Conservation (phyloP, 495 filamentous ascomycete species). For the Aspergillus asperescens region DNA sequence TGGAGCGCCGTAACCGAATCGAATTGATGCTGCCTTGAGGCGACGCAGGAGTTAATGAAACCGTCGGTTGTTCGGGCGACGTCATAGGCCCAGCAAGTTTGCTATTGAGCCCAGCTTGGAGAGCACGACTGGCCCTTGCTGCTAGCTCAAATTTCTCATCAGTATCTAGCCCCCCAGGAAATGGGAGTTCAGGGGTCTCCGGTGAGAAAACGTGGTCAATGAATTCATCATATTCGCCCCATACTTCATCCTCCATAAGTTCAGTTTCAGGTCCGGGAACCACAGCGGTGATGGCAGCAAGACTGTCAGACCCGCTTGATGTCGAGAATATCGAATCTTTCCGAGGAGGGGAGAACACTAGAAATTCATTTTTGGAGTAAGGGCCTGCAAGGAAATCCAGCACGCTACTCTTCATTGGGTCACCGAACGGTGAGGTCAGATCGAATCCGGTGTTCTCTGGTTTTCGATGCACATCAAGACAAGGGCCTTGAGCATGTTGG, state of each 20-base stretch:
- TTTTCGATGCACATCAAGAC: constrained; percentile 20
- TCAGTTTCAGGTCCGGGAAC: constrained; percentile 53
- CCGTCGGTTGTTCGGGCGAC: constrained; percentile 14
- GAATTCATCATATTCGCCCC: constrained; percentile 91
- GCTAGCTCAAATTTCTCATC: constrained; percentile 34
- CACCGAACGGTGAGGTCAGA: constrained; percentile 36
- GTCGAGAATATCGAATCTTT: constrained; percentile 65
- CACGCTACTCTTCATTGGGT: constrained; percentile 29
- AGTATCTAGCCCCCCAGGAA: constrained; percentile 10
- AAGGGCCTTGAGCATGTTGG: not conserved
- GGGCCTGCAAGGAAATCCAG: constrained; percentile 38
- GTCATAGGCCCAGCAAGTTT: constrained; percentile 4
- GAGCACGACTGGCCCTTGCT: constrained; percentile 38
- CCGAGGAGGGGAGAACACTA: constrained; percentile 65
- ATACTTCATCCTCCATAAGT: constrained; percentile 79
- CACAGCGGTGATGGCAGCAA: constrained; percentile 55
- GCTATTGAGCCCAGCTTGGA: constrained; percentile 36
- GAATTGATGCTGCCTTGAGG: constrained; percentile 29
- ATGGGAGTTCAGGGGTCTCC: constrained; percentile 24
- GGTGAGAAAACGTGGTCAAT: constrained; percentile 67
- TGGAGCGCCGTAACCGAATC: constrained; percentile 38
- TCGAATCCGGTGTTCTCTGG: constrained; percentile 20
- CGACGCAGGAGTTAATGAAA: constrained; percentile 23
- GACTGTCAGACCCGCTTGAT: constrained; percentile 63
- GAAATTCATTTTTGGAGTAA: constrained; percentile 51